Conservation (phyloP, 495 filamentous ascomycete genomes). For the Penicillium dipodomyicola region DNA sequence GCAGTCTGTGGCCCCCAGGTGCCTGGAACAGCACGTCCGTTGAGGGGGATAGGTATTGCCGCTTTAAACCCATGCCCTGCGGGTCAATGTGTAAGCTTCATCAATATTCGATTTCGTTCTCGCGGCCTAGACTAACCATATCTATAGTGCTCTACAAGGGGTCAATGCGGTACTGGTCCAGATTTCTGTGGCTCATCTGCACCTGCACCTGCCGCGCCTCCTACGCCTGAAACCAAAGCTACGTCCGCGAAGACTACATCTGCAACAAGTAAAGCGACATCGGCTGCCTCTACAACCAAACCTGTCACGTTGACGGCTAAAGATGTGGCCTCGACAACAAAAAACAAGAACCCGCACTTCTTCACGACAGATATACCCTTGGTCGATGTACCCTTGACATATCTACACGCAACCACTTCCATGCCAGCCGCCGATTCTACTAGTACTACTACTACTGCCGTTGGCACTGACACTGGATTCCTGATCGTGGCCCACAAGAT, state of each 20-base stretch:
- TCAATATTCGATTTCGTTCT: not conserved
- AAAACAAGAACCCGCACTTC: not conserved
- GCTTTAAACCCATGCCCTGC: constrained; percentile 19
- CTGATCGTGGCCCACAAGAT: too few species aligned
- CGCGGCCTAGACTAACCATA: not conserved
- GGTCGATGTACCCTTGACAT: not conserved
- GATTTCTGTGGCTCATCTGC: constrained; percentile 10
- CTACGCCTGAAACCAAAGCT: not conserved
- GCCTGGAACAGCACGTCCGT: constrained; percentile 16
- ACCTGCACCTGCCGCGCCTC: not conserved
- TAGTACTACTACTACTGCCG: too few species aligned
- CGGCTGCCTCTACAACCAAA: not conserved
- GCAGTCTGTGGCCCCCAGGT: constrained; percentile 24
- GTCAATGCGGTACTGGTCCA: constrained; percentile 14
- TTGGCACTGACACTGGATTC: too few species aligned
- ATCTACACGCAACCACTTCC: not conserved
- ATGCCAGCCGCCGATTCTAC: not conserved
- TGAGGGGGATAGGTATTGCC: constrained; percentile 1
- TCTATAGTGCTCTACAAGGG: constrained; percentile 6
- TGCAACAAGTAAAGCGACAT: not conserved
- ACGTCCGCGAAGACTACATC: not conserved
- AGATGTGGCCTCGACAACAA: not conserved
- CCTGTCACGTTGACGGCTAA: not conserved
- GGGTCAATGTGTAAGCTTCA: constrained; percentile 18
- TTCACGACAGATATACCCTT: not conserved